Base-by-base conservation (phyloP, 169 alveolate species). In the Eimeria necatrix region DNA sequence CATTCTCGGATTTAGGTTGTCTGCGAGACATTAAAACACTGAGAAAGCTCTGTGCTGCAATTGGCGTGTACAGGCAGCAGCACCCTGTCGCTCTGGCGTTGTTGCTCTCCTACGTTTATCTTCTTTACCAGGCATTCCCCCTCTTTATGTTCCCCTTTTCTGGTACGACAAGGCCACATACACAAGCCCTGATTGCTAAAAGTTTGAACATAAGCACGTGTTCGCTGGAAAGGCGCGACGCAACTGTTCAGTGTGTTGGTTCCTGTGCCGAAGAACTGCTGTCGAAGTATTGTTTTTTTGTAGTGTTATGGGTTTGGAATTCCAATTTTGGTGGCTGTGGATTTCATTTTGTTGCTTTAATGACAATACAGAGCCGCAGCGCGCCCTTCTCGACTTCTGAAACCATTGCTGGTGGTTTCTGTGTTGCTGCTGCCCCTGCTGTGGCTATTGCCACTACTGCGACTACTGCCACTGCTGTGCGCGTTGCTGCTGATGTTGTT, bases 11-110 rank as follows among this genome's bases (percentile, higher is more conserved):
- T 20, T 76, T 76, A 22, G 52, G 41, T 20, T 14, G 41, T 14
- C 61, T 76, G 26, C 87, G 61, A 8, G 87, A 76, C n/a, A 4
- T 76, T 8, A 48, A 32, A 16, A 76, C 87, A 20, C 59, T 76
- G 14, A 5, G 24, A 22, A 76, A 76, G 87, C 18, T 76, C 9
- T 10, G 64, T 49, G 87, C 87, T 49, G 87, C 87, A 41, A 60
- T 76, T 76, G 87, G 64, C 26, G 87, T 76, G 87, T 76, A 76
- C 26, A 32, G 87, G 24, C 87, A 76, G 61, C 87, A 76, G 87
- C 87, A 76, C 14, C 87, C 87, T 48, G 61, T 76, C 0, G 87
- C 87, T 49, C 87, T 76, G 20, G 87, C 61, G 41, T 46, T 76
- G 87, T 26, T 76, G 64, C 87, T 76, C 61, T 32, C 87, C 24